Percentiles rank a stretch among this genome's conserved stretches.
phyloP scores from a whole-genome alignment of 1,284 basidiomycete species.

The Trametes pubescens region DNA sequence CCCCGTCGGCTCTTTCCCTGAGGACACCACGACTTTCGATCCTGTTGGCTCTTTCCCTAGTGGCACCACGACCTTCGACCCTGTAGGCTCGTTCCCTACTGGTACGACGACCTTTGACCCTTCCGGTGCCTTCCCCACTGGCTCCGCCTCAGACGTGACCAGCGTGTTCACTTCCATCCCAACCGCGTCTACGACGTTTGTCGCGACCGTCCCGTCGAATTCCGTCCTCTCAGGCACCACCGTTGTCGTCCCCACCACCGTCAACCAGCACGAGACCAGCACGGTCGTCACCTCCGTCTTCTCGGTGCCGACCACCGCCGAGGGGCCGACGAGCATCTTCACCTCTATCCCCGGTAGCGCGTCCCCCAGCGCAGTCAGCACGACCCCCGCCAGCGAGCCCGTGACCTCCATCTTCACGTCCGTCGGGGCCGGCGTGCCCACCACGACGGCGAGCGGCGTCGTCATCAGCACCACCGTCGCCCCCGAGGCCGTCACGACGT shows the following conservation, averaged over 20 bases:
- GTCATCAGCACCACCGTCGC: not conserved
- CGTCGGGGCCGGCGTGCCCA: not conserved
- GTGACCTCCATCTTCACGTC: not conserved
- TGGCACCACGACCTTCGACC: no score
- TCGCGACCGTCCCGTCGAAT: no score
- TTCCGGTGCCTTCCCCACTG: no score
- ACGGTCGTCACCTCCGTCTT: not conserved
- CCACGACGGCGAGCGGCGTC: not conserved
- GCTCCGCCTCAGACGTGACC: no score
- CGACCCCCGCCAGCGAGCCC: not conserved
- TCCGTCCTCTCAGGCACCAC: not conserved
- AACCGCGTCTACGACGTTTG: no score
- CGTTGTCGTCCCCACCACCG: not conserved
- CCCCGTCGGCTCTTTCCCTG: no score
- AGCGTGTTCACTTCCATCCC: no score
- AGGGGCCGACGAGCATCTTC: not conserved
- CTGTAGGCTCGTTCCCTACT: no score
- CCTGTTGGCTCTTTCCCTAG: no score
- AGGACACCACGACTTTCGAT: no score
- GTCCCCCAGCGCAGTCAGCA: not conserved
- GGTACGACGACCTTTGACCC: no score
- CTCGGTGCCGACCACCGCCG: not conserved
- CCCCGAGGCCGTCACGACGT: conserved; percentile 2
- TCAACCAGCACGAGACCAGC: not conserved
- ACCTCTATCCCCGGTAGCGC: not conserved